Evolutionary conservation across 306 rosid species (phyloP).

Genomic region (Citrullus amarus): DNA sequence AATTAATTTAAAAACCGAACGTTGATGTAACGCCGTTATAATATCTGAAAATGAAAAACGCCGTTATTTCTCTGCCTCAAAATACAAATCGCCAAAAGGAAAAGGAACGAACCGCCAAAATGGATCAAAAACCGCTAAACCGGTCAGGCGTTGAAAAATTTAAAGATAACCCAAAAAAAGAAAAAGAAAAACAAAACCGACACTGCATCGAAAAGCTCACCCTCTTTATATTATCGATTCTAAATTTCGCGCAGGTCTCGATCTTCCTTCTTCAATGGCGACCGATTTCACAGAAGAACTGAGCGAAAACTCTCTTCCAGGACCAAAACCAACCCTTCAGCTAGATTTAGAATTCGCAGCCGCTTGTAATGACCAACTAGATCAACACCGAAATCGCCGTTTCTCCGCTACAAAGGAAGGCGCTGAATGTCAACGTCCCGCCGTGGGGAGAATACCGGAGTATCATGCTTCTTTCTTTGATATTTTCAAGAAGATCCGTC

Average conservation of each 20-base stretch:
- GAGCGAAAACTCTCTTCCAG: slow-evolving; percentile 8
- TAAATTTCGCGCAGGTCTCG: slow-evolving; percentile 10
- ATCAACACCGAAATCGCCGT: neutral
- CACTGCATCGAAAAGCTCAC: neutral
- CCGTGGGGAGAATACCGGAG: slow-evolving; percentile 8
- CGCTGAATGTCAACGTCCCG: neutral
- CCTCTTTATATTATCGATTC: neutral
- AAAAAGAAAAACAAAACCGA: neutral
- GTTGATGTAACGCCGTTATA: neutral
- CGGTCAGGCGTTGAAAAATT: neutral
- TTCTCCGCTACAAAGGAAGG: slow-evolving; percentile 2
- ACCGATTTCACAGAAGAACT: slow-evolving; percentile 25
- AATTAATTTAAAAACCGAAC: neutral
- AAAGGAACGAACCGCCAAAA: slow-evolving; percentile 1
- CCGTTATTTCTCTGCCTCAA: neutral
- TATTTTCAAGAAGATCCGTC: slow-evolving; percentile 63
- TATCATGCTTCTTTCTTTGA: slow-evolving; percentile 25
- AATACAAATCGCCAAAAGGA: neutral
- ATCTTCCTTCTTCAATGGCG: slow-evolving; percentile 31
- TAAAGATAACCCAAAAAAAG: neutral
- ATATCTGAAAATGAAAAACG: neutral
- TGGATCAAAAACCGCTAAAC: neutral
- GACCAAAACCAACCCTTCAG: slow-evolving; percentile 13
- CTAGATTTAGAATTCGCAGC: neutral
- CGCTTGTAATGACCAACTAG: neutral